phyloP scores from a whole-genome alignment of 805 yeast genomes.

The Wickerhamiella sorbophila region DNA sequence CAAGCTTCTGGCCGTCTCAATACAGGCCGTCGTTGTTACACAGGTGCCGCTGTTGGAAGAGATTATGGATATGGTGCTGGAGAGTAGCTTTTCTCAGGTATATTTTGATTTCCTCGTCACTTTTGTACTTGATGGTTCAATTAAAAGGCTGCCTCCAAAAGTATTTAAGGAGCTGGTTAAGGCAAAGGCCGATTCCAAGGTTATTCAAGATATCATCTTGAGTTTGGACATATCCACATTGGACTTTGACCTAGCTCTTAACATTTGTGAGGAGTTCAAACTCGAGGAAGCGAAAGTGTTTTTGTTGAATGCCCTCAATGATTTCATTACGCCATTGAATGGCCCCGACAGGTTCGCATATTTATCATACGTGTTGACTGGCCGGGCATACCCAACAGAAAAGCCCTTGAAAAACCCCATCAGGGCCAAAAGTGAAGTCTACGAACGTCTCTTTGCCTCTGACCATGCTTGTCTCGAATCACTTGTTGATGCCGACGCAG shows the following conservation, averaged over 20 bases:
- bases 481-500: conserved; percentile 6
- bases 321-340: conserved; percentile 34
- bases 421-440: conserved; percentile 37
- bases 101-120: conserved; percentile 43
- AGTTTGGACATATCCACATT: conserved; percentile 49
- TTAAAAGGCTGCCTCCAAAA: conserved; percentile 43
- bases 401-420: conserved; percentile 17
- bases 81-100: conserved; percentile 22
- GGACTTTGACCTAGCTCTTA: conserved; percentile 65
- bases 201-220: conserved; percentile 57
- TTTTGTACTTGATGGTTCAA: conserved; percentile 34
- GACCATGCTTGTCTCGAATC: conserved; percentile 4
- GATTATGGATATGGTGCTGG: conserved; percentile 32
- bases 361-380: conserved; percentile 54
- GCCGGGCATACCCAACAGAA: conserved; percentile 68
- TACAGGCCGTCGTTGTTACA: conserved; percentile 27
- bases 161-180: conserved; percentile 50
- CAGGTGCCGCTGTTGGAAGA: conserved; percentile 27
- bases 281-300: conserved; percentile 51
- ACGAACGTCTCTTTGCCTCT: conserved; percentile 43
- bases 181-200: conserved; percentile 31
- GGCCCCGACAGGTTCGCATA: conserved; percentile 34
- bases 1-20: conserved; percentile 28
- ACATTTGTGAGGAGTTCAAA: conserved; percentile 40
- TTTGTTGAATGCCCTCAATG: conserved; percentile 63